Evolutionary conservation across 139 green algal species (phyloP), one percentile per base, ranked within the genome.

Genomic region (Pseudopediastrum boryanum): DNA sequence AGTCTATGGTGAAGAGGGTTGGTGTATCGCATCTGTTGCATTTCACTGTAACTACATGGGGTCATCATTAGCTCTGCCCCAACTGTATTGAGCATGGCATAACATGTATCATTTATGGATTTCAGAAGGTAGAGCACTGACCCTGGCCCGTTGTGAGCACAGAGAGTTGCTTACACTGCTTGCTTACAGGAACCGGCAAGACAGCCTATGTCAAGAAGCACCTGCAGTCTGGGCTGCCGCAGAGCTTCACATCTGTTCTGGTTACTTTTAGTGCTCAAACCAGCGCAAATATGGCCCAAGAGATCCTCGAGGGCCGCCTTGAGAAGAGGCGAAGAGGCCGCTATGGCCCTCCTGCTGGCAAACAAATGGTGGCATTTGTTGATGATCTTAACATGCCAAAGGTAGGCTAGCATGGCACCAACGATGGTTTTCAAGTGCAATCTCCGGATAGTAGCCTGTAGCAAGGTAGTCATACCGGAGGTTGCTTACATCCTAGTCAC

Each of bases 371-470:
- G 3, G 67, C 93, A 7, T 95, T 93, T 82, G 84, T 95, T 19
- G 91, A 95, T 56, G 91, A 95, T 79, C 81, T 95, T 35, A 95
- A 94, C 86, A 95, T 95, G 91, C 91, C 91, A 8, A 92, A 94
- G 87, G 87, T 97, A 54, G 93, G 89, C 69, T 94, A 31, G 65
- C 77, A n/a, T n/a, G n/a, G n/a, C n/a, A n/a, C n/a, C n/a, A n/a
- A n/a, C n/a, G n/a, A n/a, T n/a, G n/a, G n/a, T n/a, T n/a, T n/a
- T n/a, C n/a, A n/a, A n/a, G n/a, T n/a, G n/a, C n/a, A n/a, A n/a
- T n/a, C n/a, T n/a, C n/a, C n/a, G n/a, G n/a, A n/a, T n/a, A n/a
- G n/a, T n/a, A n/a, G n/a, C n/a, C n/a, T n/a, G n/a, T n/a, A n/a
- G n/a, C n/a, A n/a, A n/a, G n/a, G n/a, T n/a, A n/a, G n/a, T n/a